These are phyloP conservation scores for Tephrocybe rancida DNA, from an alignment of 768 basidiomycete genomes.

Conservation along the genomic window DNA sequence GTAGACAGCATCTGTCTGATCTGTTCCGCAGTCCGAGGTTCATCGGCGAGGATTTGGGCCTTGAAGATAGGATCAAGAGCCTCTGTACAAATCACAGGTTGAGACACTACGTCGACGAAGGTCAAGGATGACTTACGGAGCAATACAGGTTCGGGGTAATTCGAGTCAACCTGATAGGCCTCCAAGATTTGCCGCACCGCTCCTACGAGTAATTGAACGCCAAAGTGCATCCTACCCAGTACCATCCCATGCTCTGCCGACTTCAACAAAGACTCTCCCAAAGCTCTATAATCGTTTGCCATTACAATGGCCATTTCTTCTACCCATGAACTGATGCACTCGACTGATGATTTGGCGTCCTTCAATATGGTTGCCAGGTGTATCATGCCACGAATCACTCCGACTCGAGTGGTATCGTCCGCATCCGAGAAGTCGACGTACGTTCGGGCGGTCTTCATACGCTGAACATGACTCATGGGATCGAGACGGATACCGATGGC, in stretches of 20 bases:
- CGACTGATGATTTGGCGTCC: slow-evolving; percentile 50
- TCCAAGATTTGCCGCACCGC: slow-evolving; percentile 21
- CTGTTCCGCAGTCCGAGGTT: slow-evolving; percentile 48
- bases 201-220: slow-evolving; percentile 20
- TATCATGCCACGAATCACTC: slow-evolving; percentile 76
- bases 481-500: slow-evolving; percentile 73
- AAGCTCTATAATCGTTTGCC: slow-evolving; percentile 52
- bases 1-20: slow-evolving; percentile 59
- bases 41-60: slow-evolving; percentile 38
- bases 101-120: neutral
- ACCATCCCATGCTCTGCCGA: neutral
- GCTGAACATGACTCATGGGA: slow-evolving; percentile 44
- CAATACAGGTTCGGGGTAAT: slow-evolving; percentile 67
- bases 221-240: neutral
- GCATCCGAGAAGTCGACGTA: slow-evolving; percentile 72
- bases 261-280: neutral
- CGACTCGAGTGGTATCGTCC: slow-evolving; percentile 62
- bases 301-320: slow-evolving; percentile 58
- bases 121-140: slow-evolving; percentile 18
- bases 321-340: slow-evolving; percentile 64
- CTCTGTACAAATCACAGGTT: slow-evolving; percentile 35
- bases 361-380: slow-evolving; percentile 66
- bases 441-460: slow-evolving; percentile 64
- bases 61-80: slow-evolving; percentile 56
- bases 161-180: slow-evolving; percentile 4